phyloP scores from a whole-genome alignment of 352 stramenopile species.

The Globisporangium spinosum region DNA sequence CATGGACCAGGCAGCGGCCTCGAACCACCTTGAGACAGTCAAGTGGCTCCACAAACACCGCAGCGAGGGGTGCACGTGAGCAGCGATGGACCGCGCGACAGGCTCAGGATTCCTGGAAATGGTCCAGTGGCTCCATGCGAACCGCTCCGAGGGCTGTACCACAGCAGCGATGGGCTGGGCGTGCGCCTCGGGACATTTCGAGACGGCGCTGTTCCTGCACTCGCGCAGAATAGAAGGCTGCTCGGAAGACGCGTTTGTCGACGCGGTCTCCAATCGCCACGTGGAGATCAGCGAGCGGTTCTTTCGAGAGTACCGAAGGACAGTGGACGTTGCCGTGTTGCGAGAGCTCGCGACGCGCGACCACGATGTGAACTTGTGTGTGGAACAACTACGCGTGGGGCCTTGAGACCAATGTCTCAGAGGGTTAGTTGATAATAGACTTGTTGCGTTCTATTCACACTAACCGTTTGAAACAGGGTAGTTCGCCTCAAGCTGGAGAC shows the following conservation, averaged over 20 bases:
- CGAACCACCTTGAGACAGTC: constrained; percentile 1
- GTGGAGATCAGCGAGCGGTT: constrained; percentile 2
- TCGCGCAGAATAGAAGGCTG: not conserved
- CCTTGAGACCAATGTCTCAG: no score
- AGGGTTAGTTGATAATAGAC: no score
- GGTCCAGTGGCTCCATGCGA: constrained; percentile 3
- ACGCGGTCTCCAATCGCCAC: not conserved
- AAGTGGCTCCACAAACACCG: constrained; percentile 2
- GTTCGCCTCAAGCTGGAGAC: no score
- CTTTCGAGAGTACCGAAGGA: not conserved
- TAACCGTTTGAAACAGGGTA: no score
- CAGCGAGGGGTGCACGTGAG: not conserved
- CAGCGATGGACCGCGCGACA: not conserved
- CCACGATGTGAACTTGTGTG: not conserved
- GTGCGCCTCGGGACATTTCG: not conserved
- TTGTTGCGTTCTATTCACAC: no score
- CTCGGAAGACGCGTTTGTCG: not conserved
- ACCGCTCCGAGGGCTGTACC: constrained; percentile 2
- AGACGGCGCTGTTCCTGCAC: not conserved
- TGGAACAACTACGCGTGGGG: not conserved
- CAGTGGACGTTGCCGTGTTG: not conserved
- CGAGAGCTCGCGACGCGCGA: not conserved
- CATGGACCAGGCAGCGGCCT: constrained; percentile 1
- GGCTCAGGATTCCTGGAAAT: not conserved
- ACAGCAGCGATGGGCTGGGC: not conserved